Base-by-base conservation (phyloP, 2,329 filamentous ascomycete genomes). In the Talaromyces sp. region DNA sequence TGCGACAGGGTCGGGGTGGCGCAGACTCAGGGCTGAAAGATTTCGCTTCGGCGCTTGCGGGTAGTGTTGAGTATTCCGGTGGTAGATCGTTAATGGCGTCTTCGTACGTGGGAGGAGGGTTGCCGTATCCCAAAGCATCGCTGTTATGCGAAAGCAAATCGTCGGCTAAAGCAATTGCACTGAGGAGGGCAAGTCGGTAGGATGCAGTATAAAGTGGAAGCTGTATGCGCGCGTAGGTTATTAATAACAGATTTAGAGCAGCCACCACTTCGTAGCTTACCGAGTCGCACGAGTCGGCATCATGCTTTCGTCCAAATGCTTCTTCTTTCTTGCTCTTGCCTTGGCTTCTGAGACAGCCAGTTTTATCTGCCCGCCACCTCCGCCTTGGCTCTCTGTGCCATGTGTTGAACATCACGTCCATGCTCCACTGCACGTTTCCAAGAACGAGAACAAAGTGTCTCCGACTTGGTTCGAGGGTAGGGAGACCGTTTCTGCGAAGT, bases 51-150 rank as follows among this genome's bases (percentile, higher is more conserved):
- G 72, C 72, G n/a, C 71, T 59, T 5, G 65, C 66, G 19, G 71
- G 68, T 25, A 70, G 47, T n/a, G 62, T 59, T 49, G 66, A 64
- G 58, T 76, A 75, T 62, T 71, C 70, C 7, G 73, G 74, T 47
- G 74, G 73, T 13, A 73, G 65, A 62, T 76, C 73, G 47, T 57
- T 62, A 30, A 72, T 57, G 19, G 67, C 73, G 60, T 75, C 70
- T 25, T 70, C 63, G 59, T 76, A 76, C 22, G 72, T 64, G 13
- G 73, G 73, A 17, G 73, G 73, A 9, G 69, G 66, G 27, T 59
- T 53, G 25, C 62, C 66, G 63, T 72, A 70, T 58, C 32, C 65
- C 9, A 62, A 65, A 9, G 62, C 65, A 11, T 67, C 59, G 13
- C 62, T 3, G 36, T 15, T 47, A 36, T 53, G 55, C 32, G 58